phyloP scores from a whole-genome alignment of 164 flowering plant species.

The Akebia trifoliata region DNA sequence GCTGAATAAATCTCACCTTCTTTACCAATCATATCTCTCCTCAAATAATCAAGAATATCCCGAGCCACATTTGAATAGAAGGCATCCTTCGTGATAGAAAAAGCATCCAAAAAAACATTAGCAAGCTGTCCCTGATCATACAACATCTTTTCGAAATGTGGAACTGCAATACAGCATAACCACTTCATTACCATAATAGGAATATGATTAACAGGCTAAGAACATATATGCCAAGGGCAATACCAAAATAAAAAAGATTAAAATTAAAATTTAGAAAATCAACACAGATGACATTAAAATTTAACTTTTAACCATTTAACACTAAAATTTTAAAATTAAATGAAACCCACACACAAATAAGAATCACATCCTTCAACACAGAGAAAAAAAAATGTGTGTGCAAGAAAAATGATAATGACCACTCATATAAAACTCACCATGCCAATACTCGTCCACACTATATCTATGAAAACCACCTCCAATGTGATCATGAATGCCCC shows the following conservation, averaged over 20 bases:
- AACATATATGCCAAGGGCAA: background rate
- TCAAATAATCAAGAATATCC: conserved; percentile 83
- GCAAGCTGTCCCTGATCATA: conserved; percentile 96
- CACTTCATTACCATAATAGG: background rate
- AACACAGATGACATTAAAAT: too few species aligned
- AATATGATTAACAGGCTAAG: background rate
- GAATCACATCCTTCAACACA: too few species aligned
- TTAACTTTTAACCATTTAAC: too few species aligned
- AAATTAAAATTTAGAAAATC: too few species aligned
- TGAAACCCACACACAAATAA: too few species aligned
- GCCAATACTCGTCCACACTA: conserved; percentile 97
- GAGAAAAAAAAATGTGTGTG: too few species aligned
- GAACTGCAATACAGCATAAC: conserved; percentile 54
- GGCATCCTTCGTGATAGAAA: conserved; percentile 56
- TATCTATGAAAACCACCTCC: conserved; percentile 99
- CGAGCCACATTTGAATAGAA: conserved; percentile 54
- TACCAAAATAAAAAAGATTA: background rate
- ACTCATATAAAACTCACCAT: conserved; percentile 47
- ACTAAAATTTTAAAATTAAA: too few species aligned
- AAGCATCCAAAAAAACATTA: conserved; percentile 74
- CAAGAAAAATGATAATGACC: background rate
- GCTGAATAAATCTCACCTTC: conserved; percentile 91
- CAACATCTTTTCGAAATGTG: conserved; percentile 97
- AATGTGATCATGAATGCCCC: conserved; percentile 89
- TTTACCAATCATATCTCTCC: conserved; percentile 84